These are phyloP conservation scores for Microcos paniculata DNA, from an alignment of 345 rosid genomes.

Conservation along the genomic window DNA sequence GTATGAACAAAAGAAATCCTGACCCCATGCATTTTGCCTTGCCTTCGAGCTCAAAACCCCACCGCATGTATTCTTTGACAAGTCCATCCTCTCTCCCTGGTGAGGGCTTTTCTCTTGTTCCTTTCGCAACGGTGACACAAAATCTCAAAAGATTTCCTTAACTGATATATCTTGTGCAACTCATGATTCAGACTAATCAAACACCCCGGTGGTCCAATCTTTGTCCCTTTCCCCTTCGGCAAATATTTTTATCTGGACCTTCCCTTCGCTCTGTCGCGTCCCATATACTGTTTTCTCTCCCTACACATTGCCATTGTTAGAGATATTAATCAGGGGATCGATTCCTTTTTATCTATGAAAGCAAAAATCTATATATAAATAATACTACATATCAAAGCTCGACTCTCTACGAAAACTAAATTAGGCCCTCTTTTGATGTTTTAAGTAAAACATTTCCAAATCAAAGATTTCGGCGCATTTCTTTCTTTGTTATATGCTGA, in stretches of 20 bases:
- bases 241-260: slow-evolving; percentile 17
- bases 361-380: not conserved
- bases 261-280: slow-evolving; percentile 4
- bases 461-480: slow-evolving; percentile 24
- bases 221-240: slow-evolving; percentile 12
- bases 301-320: slow-evolving; percentile 15
- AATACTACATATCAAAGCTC: not conserved
- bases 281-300: not conserved
- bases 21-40: slow-evolving; percentile 1
- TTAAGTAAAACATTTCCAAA: slow-evolving; percentile 8
- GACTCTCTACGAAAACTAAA: not conserved
- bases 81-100: slow-evolving; percentile 23
- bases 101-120: slow-evolving; percentile 42
- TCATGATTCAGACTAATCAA: slow-evolving; percentile 36
- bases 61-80: slow-evolving; percentile 27
- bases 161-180: slow-evolving; percentile 36
- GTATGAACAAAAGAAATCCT: slow-evolving; percentile 32
- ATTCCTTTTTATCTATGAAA: not conserved
- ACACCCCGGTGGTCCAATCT: slow-evolving; percentile 29
- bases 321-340: not conserved
- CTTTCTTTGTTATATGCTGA: slow-evolving; percentile 10
- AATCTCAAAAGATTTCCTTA: slow-evolving; percentile 58
- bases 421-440: not conserved
- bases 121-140: slow-evolving; percentile 40
- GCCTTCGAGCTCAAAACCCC: slow-evolving; percentile 19